Base-by-base conservation (phyloP, 1,284 basidiomycete species). In the Fomitopsis betulina region DNA sequence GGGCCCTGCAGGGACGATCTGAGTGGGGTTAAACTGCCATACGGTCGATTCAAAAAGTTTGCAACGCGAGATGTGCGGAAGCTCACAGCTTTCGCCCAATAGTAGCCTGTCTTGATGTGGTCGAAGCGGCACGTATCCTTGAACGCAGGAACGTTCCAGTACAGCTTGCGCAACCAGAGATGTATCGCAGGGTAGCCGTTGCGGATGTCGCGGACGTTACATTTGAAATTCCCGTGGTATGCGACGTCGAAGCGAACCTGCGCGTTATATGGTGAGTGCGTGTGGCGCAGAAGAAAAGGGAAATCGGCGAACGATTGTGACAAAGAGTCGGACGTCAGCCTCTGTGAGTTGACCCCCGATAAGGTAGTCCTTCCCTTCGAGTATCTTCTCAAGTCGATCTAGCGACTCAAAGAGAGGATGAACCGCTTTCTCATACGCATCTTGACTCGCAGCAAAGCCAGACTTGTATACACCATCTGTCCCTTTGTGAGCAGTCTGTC, bases 221-320 rank as follows among this genome's bases (percentile, higher is more conserved):
- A 96, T 73, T 98, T 98, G 83, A 98, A 98, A 73, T 94, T 90
- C 0, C 86, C 85, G 55, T 89, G 83, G 74, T 99, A 98, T 33
- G 93, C 95, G 0, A 90, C 88, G 68, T 96, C 94, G 68, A 85
- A 85, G 33, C 79, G 80, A 52, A 79, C 75, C 80, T 85, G 45
- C 25, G 8, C 5, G 27, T 6, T 3, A 21, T n/a, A n/a, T 5
- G n/a, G 39, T 30, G 19, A 55, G n/a, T 19, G 33, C 43, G 42
- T 21, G 40, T 17, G 42, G 13, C 37, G 9, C 59, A 19, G 21
- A 21, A 55, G 32, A 13, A 53, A 5, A 13, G 19, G 35, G 27
- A 4, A 6, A 37, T 9, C 35, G 13, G 47, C 38, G 32, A 51
- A 96, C 87, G 56, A 95, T 89, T 4, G 95, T 98, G 19, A 95